These are phyloP conservation scores for Forsythia viridissima DNA, from an alignment of 257 asterid genomes.

Conservation along the genomic window DNA sequence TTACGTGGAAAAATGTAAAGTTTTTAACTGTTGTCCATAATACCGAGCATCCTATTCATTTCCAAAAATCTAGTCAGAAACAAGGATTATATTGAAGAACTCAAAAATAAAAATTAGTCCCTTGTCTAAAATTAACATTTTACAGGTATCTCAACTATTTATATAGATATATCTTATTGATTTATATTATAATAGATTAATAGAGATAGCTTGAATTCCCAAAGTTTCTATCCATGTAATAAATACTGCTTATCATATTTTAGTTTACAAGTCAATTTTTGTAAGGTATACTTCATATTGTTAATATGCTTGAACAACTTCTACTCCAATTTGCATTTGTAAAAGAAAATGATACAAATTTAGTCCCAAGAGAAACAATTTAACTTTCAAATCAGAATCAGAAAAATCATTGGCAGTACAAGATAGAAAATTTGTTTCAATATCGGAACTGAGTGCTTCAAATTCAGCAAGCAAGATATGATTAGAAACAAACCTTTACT, in stretches of 20 bases:
- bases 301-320: background rate
- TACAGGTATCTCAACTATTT: too few relatives aligned
- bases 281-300: background rate
- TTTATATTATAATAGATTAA: too few relatives aligned
- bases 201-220: background rate
- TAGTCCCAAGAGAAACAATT: background rate
- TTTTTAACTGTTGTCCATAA: too few relatives aligned
- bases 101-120: too few relatives aligned
- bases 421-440: background rate
- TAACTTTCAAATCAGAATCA: background rate
- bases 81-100: too few relatives aligned
- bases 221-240: background rate
- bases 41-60: too few relatives aligned
- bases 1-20: background rate
- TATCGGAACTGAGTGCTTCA: background rate
- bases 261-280: background rate
- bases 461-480: background rate
- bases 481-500: conserved; percentile 73
- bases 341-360: background rate
- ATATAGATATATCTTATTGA: too few relatives aligned
- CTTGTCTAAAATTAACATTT: too few relatives aligned
- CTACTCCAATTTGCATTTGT: background rate
- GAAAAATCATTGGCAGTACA: background rate
- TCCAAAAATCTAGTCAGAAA: too few relatives aligned
- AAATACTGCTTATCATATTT: background rate